Evolutionary conservation across 495 filamentous ascomycete species (phyloP).

Genomic region (Durotheca rogersii): DNA sequence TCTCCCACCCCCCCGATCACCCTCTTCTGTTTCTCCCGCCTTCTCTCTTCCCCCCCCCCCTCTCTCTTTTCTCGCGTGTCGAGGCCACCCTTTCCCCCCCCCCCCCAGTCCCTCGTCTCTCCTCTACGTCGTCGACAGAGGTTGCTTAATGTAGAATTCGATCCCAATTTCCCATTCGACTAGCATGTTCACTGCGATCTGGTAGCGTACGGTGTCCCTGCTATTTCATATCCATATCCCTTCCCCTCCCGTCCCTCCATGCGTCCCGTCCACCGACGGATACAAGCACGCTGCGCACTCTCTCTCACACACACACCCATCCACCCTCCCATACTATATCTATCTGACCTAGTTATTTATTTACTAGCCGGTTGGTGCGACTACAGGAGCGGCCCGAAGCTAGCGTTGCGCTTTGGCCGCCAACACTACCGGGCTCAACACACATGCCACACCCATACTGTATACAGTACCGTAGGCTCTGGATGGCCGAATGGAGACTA

Average conservation of each 20-base stretch:
- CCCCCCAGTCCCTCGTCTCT: slow-evolving; percentile 1
- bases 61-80: background rate
- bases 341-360: background rate
- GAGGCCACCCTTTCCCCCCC: background rate
- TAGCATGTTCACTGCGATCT: background rate
- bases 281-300: too few species aligned
- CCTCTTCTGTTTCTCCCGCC: background rate
- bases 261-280: background rate
- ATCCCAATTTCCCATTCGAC: background rate
- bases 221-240: background rate
- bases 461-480: background rate
- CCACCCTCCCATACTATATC: too few species aligned
- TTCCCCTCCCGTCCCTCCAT: background rate
- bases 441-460: background rate
- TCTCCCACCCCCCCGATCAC: background rate
- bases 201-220: background rate
- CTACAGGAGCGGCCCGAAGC: slow-evolving; percentile 27
- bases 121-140: too few species aligned
- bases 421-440: background rate
- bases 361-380: background rate
- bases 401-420: slow-evolving; percentile 19
- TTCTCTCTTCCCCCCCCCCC: background rate
- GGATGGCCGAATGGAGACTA: slow-evolving; percentile 22
- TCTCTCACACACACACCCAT: too few species aligned
- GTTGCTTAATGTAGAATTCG: slow-evolving; percentile 8